Base-by-base conservation (phyloP, 495 filamentous ascomycete genomes). In the Corynascus novoguineensis region DNA sequence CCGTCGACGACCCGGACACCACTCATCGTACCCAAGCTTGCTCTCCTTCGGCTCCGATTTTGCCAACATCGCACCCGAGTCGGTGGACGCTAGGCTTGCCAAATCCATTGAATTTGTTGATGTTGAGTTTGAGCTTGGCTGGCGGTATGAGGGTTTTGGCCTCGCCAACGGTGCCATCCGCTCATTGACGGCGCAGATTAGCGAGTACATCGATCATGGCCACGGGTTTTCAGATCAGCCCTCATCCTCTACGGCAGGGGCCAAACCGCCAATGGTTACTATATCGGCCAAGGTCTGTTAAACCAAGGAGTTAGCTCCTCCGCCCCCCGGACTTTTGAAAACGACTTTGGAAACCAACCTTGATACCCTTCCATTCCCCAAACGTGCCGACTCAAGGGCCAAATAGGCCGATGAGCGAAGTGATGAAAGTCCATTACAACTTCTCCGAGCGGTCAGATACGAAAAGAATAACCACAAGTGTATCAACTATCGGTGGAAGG, bases 1-100 rank as follows among this genome's bases (percentile, higher is more conserved):
- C 38, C 12, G 68, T 73, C 38, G 69, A 73, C 45, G 60, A 73
- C 48, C 22, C 31, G 15, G 45, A 25, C 24, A 22, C 17, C 19
- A 35, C 32, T 32, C 70, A 71, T 53, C 63, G 62, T 31, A 68
- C 72, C 44, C 57, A 64, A 34, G 62, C 71, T 32, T 73, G 71
- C 59, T 51, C 19, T 68, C 69, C 0, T 71, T 57, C 37, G 70
- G 70, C 49, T 9, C 58, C 11, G 37, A 41, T 27, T 24, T 42
- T 29, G 17, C n/a, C 40, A 55, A 60, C 11, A 51, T 29, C 25
- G n/a, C n/a, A n/a, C 47, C 38, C 40, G n/a, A 4, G 17, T 45
- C 19, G 5, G 55, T 24, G 27, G 8, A 25, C 14, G 19, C 15
- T 1, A 15, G 15, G 5, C 46, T 35, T n/a, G n/a, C n/a, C n/a